Evolutionary conservation across 2,329 filamentous ascomycete species (phyloP).

Genomic region (Alternaria rosae): DNA sequence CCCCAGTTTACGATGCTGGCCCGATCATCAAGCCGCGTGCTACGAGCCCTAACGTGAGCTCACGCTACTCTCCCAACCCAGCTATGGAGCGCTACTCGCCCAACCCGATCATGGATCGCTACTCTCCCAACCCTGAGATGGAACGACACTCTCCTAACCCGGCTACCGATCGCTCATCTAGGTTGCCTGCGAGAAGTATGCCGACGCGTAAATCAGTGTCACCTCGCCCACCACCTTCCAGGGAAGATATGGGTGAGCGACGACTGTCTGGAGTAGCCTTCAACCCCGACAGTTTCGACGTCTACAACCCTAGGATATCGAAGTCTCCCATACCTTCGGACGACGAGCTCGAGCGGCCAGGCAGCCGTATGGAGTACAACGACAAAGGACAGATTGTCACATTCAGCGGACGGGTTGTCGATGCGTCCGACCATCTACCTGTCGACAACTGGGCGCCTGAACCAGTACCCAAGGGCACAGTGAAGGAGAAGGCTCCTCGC

Average conservation of each 20-base stretch:
- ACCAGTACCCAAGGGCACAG: constrained; percentile 67
- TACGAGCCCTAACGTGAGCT: constrained; percentile 52
- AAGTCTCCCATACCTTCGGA: constrained; percentile 33
- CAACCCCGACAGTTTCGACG: constrained; percentile 77
- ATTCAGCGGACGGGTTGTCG: constrained; percentile 77
- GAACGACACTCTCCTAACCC: constrained; percentile 33
- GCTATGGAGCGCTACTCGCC: background rate
- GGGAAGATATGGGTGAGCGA: constrained; percentile 53
- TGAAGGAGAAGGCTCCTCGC: constrained; percentile 51
- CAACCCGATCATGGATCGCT: constrained; percentile 6
- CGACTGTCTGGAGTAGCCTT: constrained; percentile 71
- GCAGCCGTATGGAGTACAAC: constrained; percentile 55
- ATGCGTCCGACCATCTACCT: constrained; percentile 81
- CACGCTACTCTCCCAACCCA: constrained; percentile 27
- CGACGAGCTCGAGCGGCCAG: constrained; percentile 35
- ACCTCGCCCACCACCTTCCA: constrained; percentile 65
- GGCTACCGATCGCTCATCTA: constrained; percentile 45
- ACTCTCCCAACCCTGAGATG: constrained; percentile 23
- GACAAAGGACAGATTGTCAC: constrained; percentile 75
- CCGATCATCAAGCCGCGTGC: constrained; percentile 54
- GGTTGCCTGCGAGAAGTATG: constrained; percentile 56
- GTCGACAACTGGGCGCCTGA: constrained; percentile 80
- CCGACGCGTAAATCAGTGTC: constrained; percentile 75
- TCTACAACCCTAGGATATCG: constrained; percentile 67
- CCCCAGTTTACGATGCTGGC: constrained; percentile 49